Conservation (phyloP, 1,284 basidiomycete species). For the Cryptococcus sp. region DNA sequence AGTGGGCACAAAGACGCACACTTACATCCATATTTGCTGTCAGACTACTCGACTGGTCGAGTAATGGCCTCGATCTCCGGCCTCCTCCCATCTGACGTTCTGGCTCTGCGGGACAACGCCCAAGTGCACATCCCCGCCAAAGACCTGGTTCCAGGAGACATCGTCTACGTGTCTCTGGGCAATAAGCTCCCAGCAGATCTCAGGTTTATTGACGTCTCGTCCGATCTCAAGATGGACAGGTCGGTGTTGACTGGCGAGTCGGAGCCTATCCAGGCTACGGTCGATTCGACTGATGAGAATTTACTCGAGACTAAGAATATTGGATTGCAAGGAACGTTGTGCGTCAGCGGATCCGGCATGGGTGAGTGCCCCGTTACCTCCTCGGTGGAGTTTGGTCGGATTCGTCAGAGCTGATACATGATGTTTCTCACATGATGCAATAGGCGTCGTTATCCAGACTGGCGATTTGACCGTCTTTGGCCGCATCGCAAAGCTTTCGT, state of each 20-base stretch:
- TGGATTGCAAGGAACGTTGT: constrained; percentile 66
- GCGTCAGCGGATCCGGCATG: constrained; percentile 62
- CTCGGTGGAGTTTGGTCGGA: background rate
- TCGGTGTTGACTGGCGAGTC: constrained; percentile 66
- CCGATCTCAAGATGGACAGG: constrained; percentile 64
- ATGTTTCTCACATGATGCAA: background rate
- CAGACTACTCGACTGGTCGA: constrained; percentile 53
- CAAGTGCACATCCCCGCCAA: constrained; percentile 39
- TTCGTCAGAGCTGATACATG: constrained; percentile 18
- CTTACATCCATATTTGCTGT: constrained; percentile 1
- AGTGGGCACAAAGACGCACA: constrained; percentile 4
- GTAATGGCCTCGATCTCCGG: constrained; percentile 56
- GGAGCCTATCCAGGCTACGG: constrained; percentile 60
- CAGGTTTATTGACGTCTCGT: constrained; percentile 57
- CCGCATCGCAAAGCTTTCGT: constrained; percentile 63
- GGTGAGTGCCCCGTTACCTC: constrained; percentile 42
- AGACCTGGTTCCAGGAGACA: constrained; percentile 53
- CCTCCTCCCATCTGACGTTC: constrained; percentile 55
- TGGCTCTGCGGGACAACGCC: constrained; percentile 52
- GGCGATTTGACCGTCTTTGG: constrained; percentile 65
- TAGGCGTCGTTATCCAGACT: constrained; percentile 60
- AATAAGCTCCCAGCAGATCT: constrained; percentile 58
- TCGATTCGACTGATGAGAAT: constrained; percentile 61
- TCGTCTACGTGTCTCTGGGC: constrained; percentile 52
- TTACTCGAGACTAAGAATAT: constrained; percentile 67